phyloP scores from a whole-genome alignment of 2,329 filamentous ascomycete species.

The Penicillium sp. region DNA sequence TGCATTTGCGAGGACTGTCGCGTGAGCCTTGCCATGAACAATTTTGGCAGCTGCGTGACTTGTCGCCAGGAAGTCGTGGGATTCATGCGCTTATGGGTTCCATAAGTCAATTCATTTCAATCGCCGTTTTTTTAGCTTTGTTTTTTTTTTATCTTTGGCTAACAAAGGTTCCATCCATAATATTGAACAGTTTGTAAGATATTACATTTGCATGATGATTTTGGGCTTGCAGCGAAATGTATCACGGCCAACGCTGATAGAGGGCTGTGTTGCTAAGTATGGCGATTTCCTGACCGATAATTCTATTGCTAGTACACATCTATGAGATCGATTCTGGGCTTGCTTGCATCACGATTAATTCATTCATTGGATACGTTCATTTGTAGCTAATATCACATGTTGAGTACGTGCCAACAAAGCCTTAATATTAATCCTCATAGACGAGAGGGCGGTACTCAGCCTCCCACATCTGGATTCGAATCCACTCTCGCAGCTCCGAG shows the following conservation, averaged over 20 bases:
- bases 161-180: background rate
- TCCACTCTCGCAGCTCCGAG: conserved; percentile 39
- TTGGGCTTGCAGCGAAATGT: background rate
- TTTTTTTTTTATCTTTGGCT: background rate
- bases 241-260: background rate
- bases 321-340: background rate
- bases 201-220: conserved; percentile 10
- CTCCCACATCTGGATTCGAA: conserved; percentile 45
- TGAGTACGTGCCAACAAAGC: no score
- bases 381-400: no score
- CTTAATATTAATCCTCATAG: background rate
- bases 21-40: conserved; percentile 91
- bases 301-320: background rate
- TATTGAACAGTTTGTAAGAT: conserved; percentile 17
- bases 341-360: background rate
- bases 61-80: conserved; percentile 84
- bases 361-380: background rate
- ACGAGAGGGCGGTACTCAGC: conserved; percentile 35
- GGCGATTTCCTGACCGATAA: background rate
- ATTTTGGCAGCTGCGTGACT: conserved; percentile 94
- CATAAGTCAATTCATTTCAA: conserved; percentile 39
- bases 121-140: background rate
- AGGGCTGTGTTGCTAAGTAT: background rate
- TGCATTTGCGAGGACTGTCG: conserved; percentile 94
- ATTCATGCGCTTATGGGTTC: conserved; percentile 89